A percentile compares a stretch with the other conserved stretches of the same genome.
These are phyloP conservation scores for Astraeus odoratus DNA, from an alignment of 768 basidiomycete species.

Conservation along the genomic window DNA sequence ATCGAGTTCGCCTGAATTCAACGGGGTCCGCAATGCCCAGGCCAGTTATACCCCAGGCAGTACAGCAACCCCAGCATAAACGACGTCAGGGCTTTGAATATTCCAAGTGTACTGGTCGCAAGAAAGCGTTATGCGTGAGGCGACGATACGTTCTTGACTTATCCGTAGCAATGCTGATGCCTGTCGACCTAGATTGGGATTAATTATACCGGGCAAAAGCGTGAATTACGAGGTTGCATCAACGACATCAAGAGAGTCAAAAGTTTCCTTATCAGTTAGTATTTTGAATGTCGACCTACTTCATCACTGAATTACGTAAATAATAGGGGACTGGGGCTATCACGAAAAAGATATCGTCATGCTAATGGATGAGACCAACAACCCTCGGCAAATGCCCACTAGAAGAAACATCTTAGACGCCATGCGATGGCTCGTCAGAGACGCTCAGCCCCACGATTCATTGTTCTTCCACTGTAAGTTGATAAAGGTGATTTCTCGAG, in stretches of 20 bases:
- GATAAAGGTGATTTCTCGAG: background rate
- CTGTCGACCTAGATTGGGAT: conserved; percentile 58
- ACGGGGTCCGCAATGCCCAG: conserved; percentile 8
- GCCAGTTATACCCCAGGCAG: background rate
- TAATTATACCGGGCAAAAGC: conserved; percentile 60
- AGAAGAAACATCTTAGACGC: conserved; percentile 49
- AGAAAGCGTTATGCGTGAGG: conserved; percentile 44
- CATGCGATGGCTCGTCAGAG: conserved; percentile 62
- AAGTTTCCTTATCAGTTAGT: conserved; percentile 56
- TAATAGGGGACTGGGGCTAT: conserved; percentile 40
- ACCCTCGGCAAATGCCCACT: conserved; percentile 42
- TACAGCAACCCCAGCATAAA: conserved; percentile 2
- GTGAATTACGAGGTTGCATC: conserved; percentile 68
- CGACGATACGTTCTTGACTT: background rate
- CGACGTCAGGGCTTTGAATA: conserved; percentile 30
- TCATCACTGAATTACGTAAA: background rate
- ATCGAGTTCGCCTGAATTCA: conserved; percentile 18
- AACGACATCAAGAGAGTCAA: conserved; percentile 73
- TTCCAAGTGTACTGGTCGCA: conserved; percentile 43
- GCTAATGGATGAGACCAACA: conserved; percentile 41
- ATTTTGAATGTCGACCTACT: background rate
- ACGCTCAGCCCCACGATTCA: conserved; percentile 63
- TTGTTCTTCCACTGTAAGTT: conserved; percentile 65
- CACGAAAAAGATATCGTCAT: conserved; percentile 49
- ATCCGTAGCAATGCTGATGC: background rate